Evolutionary conservation across 1,284 basidiomycete genomes (phyloP).

Genomic region (Meira nashicola): DNA sequence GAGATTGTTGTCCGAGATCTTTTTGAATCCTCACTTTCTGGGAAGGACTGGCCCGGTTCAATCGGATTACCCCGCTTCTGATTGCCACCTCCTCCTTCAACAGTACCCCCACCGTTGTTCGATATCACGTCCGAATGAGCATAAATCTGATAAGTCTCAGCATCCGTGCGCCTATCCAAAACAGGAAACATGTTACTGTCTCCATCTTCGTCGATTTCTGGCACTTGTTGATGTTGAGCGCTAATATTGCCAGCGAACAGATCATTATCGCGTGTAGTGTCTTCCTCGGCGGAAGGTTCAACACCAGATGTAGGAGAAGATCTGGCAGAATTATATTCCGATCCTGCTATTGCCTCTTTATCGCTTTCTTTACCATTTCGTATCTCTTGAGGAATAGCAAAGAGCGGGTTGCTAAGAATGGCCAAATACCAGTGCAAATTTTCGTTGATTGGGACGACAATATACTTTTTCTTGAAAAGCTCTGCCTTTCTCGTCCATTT

Average conservation of each 20-base stretch:
- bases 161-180: neutral
- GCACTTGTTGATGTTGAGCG: neutral
- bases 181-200: no score
- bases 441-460: constrained; percentile 95
- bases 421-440: constrained; percentile 95
- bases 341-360: neutral
- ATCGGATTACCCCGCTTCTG: no score
- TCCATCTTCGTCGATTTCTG: neutral
- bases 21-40: no score
- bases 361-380: constrained; percentile 4
- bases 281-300: neutral
- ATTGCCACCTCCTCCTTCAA: constrained; percentile 1
- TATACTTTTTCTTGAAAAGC: constrained; percentile 82
- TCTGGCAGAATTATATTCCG: constrained; percentile 3
- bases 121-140: neutral
- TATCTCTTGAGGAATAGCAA: neutral
- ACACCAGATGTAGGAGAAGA: neutral
- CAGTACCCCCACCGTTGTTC: neutral
- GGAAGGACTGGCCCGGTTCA: no score
- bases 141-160: neutral
- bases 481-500: constrained; percentile 90
- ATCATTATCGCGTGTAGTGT: neutral
- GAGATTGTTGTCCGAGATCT: no score
- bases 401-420: constrained; percentile 77
- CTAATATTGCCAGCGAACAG: neutral